Base-by-base conservation (phyloP, 441 rosid species). In the Lepidium campestre region DNA sequence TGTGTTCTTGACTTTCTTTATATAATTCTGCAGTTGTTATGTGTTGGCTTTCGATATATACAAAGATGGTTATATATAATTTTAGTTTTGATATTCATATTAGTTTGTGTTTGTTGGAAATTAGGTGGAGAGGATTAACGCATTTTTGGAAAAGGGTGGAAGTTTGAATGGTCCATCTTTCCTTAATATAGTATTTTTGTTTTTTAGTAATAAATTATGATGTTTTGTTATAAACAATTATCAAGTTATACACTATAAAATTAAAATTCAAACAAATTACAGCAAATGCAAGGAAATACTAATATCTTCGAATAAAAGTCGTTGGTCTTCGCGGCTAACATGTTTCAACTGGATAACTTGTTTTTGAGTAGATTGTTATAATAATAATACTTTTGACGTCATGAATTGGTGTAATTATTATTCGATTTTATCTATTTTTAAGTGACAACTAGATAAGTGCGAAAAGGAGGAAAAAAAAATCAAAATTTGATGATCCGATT, bases 251-350 rank as follows among this genome's bases (percentile, higher is more conserved):
- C 7, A 18, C 7, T 7, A 29, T 18, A 13, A 13, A 18, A 4
- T 19, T 4, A 20, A 7, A 19, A 31, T 13, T 31, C 34, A 59
- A 59, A 40, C 53, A 61, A 53, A 60, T 13, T 34, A 34, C 64
- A 47, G 57, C 13, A 55, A 45, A 63, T 19, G 50, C 11, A 62
- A 54, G 44, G 25, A 10, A 47, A 9, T 45, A n/a, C 23, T 5
- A 47, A 12, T 14, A 32, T 0, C 3, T 39, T 7, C 10, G 52
- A 20, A 22, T 53, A 53, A 62, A 71, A 57, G 71, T 65, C 71
- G 61, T 32, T 57, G 75, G 23, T 48, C 60, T 7, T 39, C 31
- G 61, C 25, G 64, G 42, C 49, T 55, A 18, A 41, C 56, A 54
- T 62, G 74, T 19, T 40, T 20, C 32, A 39, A 52, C 53, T 29